phyloP scores from a whole-genome alignment of 352 stramenopile genomes.

The Pythium aquatile region DNA sequence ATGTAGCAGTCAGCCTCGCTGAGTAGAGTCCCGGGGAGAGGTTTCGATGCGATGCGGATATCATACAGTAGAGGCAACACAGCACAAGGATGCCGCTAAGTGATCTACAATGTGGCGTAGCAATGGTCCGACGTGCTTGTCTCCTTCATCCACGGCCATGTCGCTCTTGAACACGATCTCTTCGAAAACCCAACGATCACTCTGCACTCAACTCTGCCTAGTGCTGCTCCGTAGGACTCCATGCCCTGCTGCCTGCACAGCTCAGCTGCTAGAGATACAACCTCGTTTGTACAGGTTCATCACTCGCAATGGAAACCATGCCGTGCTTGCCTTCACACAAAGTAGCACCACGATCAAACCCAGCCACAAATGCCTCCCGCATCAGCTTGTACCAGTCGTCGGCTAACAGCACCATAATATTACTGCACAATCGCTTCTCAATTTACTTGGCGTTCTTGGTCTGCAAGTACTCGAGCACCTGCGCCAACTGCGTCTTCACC shows the following conservation, averaged over 20 bases:
- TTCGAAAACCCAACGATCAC: not conserved
- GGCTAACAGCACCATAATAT: not conserved
- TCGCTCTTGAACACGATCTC: not conserved
- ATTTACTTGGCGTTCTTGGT: slow-evolving; percentile 33
- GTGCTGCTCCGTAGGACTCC: too few species aligned
- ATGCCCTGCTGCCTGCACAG: too few species aligned
- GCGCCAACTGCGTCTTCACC: slow-evolving; percentile 69
- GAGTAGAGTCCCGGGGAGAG: not conserved
- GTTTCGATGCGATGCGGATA: not conserved
- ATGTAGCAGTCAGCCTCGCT: not conserved
- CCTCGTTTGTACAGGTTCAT: too few species aligned
- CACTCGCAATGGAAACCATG: too few species aligned
- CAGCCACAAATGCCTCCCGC: too few species aligned
- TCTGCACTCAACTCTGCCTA: not conserved
- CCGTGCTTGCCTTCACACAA: too few species aligned
- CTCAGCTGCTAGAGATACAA: too few species aligned
- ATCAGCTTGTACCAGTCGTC: too few species aligned
- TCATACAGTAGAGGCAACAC: not conserved
- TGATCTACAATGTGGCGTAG: not conserved
- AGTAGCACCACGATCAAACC: too few species aligned
- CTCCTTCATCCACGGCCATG: not conserved
- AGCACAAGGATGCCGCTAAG: not conserved
- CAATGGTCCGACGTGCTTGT: not conserved
- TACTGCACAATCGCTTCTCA: slow-evolving; percentile 10
- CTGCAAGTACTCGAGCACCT: slow-evolving; percentile 74